Evolutionary conservation across 345 rosid species (phyloP).

Genomic region (Arabidopsis arenosa): DNA sequence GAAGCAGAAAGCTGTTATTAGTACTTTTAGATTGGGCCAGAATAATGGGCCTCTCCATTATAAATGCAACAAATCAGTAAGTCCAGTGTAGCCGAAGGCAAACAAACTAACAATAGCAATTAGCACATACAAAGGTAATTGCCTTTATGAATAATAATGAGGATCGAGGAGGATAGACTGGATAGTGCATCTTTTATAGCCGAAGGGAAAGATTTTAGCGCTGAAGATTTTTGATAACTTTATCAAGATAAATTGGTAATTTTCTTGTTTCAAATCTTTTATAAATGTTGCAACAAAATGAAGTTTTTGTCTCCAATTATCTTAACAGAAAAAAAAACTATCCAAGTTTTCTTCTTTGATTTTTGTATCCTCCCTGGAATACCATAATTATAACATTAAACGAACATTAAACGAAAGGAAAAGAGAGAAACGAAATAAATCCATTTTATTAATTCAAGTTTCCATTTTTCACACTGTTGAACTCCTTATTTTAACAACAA

Average conservation of each 20-base stretch:
- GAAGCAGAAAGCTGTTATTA: not conserved
- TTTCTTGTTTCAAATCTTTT: conserved; percentile 13
- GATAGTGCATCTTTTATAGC: too few relatives aligned
- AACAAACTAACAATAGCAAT: not conserved
- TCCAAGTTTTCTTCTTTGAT: not conserved
- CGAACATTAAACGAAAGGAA: not conserved
- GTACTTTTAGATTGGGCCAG: conserved; percentile 8
- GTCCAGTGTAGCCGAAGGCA: not conserved
- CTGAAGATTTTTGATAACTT: not conserved
- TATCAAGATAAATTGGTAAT: not conserved
- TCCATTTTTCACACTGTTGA: conserved; percentile 11
- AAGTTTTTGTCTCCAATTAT: not conserved
- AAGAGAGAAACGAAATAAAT: not conserved
- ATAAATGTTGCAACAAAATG: not conserved
- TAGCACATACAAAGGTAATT: not conserved
- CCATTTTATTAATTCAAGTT: conserved; percentile 22
- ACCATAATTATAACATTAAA: too few relatives aligned
- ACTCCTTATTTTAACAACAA: conserved; percentile 24
- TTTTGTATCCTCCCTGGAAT: not conserved
- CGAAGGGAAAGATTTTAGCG: not conserved
- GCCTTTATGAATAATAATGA: not conserved
- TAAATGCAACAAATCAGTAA: not conserved
- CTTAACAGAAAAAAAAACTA: not conserved
- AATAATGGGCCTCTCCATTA: conserved; percentile 1
- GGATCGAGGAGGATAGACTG: not conserved